Percentiles rank a stretch among this genome's conserved stretches.
Conservation (phyloP, 1,284 basidiomycete species). For the Malassezia sp. region DNA sequence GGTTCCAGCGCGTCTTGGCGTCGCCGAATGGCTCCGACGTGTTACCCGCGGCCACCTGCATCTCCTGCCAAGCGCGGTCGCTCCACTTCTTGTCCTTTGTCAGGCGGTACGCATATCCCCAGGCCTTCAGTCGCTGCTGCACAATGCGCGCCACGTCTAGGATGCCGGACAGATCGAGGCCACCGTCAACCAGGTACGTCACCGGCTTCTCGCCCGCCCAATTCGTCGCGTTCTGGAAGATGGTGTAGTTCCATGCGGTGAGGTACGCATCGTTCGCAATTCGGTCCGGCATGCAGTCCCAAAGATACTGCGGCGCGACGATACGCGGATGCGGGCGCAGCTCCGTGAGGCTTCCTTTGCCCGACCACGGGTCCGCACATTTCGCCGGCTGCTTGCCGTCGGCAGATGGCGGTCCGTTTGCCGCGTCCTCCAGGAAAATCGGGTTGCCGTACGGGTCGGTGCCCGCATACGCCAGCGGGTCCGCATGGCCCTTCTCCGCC, state of each 20-base stretch:
- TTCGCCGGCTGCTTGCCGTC: conserved; percentile 5
- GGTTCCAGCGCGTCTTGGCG: conserved; percentile 57
- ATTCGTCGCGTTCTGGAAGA: conserved; percentile 72
- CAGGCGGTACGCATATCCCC: conserved; percentile 78
- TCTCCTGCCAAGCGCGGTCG: conserved; percentile 70
- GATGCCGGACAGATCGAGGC: conserved; percentile 61
- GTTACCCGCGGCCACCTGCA: conserved; percentile 50
- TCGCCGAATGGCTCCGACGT: conserved; percentile 53
- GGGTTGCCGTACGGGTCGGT: conserved; percentile 67
- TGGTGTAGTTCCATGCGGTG: conserved; percentile 74
- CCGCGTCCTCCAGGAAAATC: conserved; percentile 56
- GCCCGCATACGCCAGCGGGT: conserved; percentile 55
- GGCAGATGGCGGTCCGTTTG: conserved; percentile 20
- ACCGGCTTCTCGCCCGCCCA: conserved; percentile 57
- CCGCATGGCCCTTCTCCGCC: conserved; percentile 57
- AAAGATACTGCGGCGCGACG: conserved; percentile 82
- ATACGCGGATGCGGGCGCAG: conserved; percentile 75
- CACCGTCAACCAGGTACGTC: conserved; percentile 64
- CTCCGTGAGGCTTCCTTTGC: conserved; percentile 58
- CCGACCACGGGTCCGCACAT: conserved; percentile 33
- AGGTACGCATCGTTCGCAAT: conserved; percentile 79
- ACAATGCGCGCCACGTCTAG: conserved; percentile 80
- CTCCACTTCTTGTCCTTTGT: conserved; percentile 81
- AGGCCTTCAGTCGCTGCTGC: conserved; percentile 83
- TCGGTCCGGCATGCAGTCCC: conserved; percentile 66